Evolutionary conservation across 2,329 filamentous ascomycete species (phyloP).

Genomic region (Arthrobotrys entomopaga): DNA sequence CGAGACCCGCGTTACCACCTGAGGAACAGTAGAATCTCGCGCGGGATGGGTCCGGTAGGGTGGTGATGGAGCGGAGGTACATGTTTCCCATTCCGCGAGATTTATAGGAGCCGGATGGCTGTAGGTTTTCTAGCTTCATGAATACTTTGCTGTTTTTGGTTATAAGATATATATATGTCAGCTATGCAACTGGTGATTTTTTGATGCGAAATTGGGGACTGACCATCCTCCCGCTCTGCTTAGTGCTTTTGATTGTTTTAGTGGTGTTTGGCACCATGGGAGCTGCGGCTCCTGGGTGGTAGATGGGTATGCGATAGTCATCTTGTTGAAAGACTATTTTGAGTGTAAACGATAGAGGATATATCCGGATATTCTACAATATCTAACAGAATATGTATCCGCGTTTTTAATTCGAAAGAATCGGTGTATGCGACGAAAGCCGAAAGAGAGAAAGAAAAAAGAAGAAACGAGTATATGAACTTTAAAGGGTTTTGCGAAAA

Average conservation of each 20-base stretch:
- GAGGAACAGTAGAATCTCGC: constrained; percentile 81
- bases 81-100: constrained; percentile 79
- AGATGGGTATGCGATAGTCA: constrained; percentile 54
- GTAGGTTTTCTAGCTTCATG: constrained; percentile 85
- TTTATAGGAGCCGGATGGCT: constrained; percentile 88
- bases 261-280: constrained; percentile 78
- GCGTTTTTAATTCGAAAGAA: too few relatives aligned
- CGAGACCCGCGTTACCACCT: constrained; percentile 85
- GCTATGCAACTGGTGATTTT: background rate
- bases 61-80: constrained; percentile 67
- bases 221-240: constrained; percentile 79
- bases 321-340: constrained; percentile 49
- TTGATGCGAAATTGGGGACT: constrained; percentile 58
- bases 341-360: background rate
- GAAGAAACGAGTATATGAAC: too few relatives aligned
- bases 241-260: constrained; percentile 73
- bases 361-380: background rate
- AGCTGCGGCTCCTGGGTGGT: constrained; percentile 56
- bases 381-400: background rate
- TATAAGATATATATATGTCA: constrained; percentile 29
- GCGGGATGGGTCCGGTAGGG: constrained; percentile 61
- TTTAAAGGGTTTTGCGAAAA: too few relatives aligned
- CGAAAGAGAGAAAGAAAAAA: too few relatives aligned
- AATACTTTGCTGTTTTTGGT: constrained; percentile 74
- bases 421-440: too few relatives aligned